These are phyloP conservation scores for Aspergillus homomorphus DNA, from an alignment of 495 filamentous ascomycete species.

Conservation along the genomic window DNA sequence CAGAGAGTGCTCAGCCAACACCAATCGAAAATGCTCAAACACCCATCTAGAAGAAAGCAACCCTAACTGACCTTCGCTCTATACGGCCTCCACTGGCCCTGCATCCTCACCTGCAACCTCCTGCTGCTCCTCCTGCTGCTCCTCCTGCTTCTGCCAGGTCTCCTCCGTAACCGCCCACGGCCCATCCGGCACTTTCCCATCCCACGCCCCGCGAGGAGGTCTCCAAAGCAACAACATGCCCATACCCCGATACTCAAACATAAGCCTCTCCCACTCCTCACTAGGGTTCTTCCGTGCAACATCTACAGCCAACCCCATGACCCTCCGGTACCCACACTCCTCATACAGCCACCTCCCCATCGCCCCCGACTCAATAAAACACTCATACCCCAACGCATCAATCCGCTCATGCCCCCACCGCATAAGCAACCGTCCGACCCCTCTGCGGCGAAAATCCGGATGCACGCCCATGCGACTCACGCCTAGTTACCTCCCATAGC, in stretches of 20 bases:
- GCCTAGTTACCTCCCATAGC: too few species aligned
- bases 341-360: slow-evolving; percentile 38
- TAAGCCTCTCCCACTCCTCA: slow-evolving; percentile 28
- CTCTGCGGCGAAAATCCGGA: slow-evolving; percentile 31
- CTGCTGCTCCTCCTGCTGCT: background rate
- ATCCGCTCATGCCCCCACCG: slow-evolving; percentile 34
- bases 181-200: slow-evolving; percentile 18
- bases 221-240: slow-evolving; percentile 30
- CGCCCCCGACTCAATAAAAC: slow-evolving; percentile 33
- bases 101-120: too few species aligned
- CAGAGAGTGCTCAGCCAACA: background rate
- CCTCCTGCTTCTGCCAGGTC: background rate
- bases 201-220: slow-evolving; percentile 29
- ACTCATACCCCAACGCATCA: slow-evolving; percentile 33
- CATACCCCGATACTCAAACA: slow-evolving; percentile 25
- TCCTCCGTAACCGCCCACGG: slow-evolving; percentile 4
- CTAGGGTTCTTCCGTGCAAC: slow-evolving; percentile 26
- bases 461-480: slow-evolving; percentile 32
- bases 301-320: slow-evolving; percentile 21
- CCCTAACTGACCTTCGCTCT: too few species aligned
- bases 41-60: too few species aligned
- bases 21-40: background rate
- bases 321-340: slow-evolving; percentile 25
- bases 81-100: too few species aligned
- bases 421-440: slow-evolving; percentile 33